Conservation (phyloP, 768 basidiomycete species). For the Chalciporus sphaerocephalus region DNA sequence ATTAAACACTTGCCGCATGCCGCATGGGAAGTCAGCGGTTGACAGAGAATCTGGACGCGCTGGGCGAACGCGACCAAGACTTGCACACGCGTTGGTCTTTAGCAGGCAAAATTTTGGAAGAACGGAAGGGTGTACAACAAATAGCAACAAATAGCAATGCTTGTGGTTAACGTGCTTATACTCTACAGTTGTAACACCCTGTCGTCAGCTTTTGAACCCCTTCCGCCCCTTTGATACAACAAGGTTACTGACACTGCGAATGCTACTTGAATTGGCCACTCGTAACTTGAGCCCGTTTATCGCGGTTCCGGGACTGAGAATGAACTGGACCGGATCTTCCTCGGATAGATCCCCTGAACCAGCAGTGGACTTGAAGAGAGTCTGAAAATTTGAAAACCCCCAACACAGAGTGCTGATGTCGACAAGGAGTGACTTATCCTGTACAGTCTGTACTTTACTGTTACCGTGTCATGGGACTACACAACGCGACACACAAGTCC, state of each 20-base stretch:
- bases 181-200: not conserved
- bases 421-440: too few species aligned
- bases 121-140: slow-evolving; percentile 9
- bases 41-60: slow-evolving; percentile 29
- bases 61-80: slow-evolving; percentile 25
- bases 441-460: too few species aligned
- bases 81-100: not conserved
- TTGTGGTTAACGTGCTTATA: not conserved
- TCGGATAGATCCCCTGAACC: not conserved
- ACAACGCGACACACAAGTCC: too few species aligned
- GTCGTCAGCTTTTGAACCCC: too few species aligned
- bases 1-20: slow-evolving; percentile 49
- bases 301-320: not conserved
- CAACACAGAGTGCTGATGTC: not conserved
- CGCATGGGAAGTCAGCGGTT: slow-evolving; percentile 35
- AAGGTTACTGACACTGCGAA: not conserved
- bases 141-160: slow-evolving; percentile 22
- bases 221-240: too few species aligned
- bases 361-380: not conserved
- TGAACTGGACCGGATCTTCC: not conserved
- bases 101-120: slow-evolving; percentile 27
- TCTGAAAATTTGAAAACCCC: not conserved
- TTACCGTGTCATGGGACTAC: too few species aligned
- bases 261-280: too few species aligned
- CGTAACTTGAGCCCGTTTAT: too few species aligned